Evolutionary conservation across 192 early-diverging fungal genomes (phyloP), one percentile per base, ranked within the genome.

Genomic region (Oehlia diaphana): DNA sequence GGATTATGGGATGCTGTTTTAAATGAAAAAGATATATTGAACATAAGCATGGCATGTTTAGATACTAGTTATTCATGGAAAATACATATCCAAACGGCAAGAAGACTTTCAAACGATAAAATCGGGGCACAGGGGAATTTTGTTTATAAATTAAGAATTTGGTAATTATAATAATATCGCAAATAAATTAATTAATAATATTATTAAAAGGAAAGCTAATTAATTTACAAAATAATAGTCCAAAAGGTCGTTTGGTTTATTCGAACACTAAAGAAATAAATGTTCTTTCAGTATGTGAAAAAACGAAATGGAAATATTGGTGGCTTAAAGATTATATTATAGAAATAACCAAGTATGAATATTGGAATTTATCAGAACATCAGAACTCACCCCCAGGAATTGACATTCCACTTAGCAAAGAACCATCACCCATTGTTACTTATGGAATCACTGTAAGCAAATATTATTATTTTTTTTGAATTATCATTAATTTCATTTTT

Each of bases 31-130:
- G 67, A 82, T 10, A 14, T 87, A 19, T 70, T 87, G 2, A 42
- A 61, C 6, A 74, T 81, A 16, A 81, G 65, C 26, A 81, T 78
- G 65, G 71, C 63, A 5, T 81, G 80, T 75, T 70, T 84, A 19
- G 84, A 87, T 19, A 58, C 79, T 63, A 68, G 76, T 8, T 82
- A 84, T 77, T 85, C 86, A 2, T 87, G 86, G 86, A 81, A 79
- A 26, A 39, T 83, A 19, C 67, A 26, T 35, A n/a, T 87, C 0
- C 33, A 87, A 64, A 74, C 72, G 4, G 82, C 84, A 2, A 84
- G 76, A 70, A 72, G 81, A 16, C 9, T 87, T 21, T 53, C 73
- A 13, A 81, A 84, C 35, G 62, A 61, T 8, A 72, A 61, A 8
- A 44, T 85, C 58, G 74, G 78, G 0, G 74, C 86, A 16, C 86